phyloP scores from a whole-genome alignment of 2,329 filamentous ascomycete species.

The Endoconidiophora polonica region DNA sequence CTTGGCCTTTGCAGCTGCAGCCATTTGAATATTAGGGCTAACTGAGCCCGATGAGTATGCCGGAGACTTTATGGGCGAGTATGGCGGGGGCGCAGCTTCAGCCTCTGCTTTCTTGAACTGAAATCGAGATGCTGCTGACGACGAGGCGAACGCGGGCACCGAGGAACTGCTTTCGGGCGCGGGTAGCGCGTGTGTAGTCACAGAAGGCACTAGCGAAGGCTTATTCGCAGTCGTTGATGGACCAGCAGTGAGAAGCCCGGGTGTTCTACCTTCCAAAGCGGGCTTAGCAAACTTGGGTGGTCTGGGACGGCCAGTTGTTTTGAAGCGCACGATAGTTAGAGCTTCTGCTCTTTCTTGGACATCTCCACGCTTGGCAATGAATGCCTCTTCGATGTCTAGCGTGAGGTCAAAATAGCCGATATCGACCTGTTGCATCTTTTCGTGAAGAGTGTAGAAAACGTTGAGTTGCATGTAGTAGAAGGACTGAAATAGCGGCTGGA shows the following conservation, averaged over 20 bases:
- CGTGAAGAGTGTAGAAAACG: slow-evolving; percentile 95
- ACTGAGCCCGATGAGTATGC: slow-evolving; percentile 14
- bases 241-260: slow-evolving; percentile 35
- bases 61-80: slow-evolving; percentile 31
- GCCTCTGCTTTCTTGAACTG: slow-evolving; percentile 18
- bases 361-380: slow-evolving; percentile 73
- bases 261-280: slow-evolving; percentile 30
- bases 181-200: slow-evolving; percentile 14
- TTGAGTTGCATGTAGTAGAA: slow-evolving; percentile 99
- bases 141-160: slow-evolving; percentile 6
- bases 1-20: slow-evolving; percentile 45
- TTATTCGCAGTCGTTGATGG: slow-evolving; percentile 16
- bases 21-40: slow-evolving; percentile 27
- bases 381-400: slow-evolving; percentile 80
- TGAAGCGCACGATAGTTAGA: slow-evolving; percentile 77
- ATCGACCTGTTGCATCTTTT: slow-evolving; percentile 92
- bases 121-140: slow-evolving; percentile 17
- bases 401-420: slow-evolving; percentile 96
- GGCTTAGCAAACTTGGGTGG: slow-evolving; percentile 43
- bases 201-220: slow-evolving; percentile 11
- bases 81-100: slow-evolving; percentile 52
- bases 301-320: slow-evolving; percentile 58
- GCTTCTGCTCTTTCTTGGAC: slow-evolving; percentile 73
- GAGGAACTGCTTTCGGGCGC: slow-evolving; percentile 18
- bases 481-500: slow-evolving; percentile 89